These are phyloP conservation scores for Coniferiporia weirii DNA, from an alignment of 1,284 basidiomycete genomes.

Conservation along the genomic window DNA sequence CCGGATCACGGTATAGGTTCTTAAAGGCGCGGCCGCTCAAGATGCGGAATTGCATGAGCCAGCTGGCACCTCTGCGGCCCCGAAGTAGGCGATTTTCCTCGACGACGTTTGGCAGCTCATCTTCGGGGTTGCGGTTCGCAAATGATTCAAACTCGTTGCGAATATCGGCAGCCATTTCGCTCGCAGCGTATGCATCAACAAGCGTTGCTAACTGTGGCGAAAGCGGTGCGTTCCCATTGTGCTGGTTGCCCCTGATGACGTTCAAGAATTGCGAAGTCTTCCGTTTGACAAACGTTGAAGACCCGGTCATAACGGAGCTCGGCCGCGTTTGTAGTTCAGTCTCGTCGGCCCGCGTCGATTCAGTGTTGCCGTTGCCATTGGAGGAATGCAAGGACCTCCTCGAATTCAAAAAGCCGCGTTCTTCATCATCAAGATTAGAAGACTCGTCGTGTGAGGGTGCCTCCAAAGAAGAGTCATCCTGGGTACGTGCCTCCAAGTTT, in stretches of 20 bases:
- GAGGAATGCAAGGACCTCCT: slow-evolving; percentile 26
- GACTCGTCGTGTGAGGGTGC: slow-evolving; percentile 33
- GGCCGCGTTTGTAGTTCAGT: slow-evolving; percentile 49
- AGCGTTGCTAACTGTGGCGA: slow-evolving; percentile 70
- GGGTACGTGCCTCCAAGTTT: slow-evolving; percentile 41
- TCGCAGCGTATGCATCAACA: slow-evolving; percentile 66
- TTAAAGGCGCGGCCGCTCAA: slow-evolving; percentile 97
- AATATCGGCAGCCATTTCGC: slow-evolving; percentile 62
- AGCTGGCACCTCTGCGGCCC: slow-evolving; percentile 80
- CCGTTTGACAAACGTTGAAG: slow-evolving; percentile 53
- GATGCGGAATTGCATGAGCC: slow-evolving; percentile 87
- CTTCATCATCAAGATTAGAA: slow-evolving; percentile 53
- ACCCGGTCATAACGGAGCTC: slow-evolving; percentile 43
- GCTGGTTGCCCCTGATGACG: slow-evolving; percentile 40
- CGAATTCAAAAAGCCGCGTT: slow-evolving; percentile 36
- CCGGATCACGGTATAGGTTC: slow-evolving; percentile 93
- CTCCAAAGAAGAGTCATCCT: slow-evolving; percentile 35
- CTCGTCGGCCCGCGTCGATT: slow-evolving; percentile 36
- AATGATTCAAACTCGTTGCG: slow-evolving; percentile 51
- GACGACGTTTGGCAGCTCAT: slow-evolving; percentile 57
- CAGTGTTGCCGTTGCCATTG: slow-evolving; percentile 5
- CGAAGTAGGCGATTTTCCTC: slow-evolving; percentile 63
- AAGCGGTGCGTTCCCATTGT: slow-evolving; percentile 36
- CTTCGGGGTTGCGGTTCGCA: slow-evolving; percentile 28
- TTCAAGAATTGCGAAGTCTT: slow-evolving; percentile 79